These are phyloP conservation scores for Nannochloropsis oceanica DNA, from an alignment of 108 stramenopile genomes.

Conservation along the genomic window DNA sequence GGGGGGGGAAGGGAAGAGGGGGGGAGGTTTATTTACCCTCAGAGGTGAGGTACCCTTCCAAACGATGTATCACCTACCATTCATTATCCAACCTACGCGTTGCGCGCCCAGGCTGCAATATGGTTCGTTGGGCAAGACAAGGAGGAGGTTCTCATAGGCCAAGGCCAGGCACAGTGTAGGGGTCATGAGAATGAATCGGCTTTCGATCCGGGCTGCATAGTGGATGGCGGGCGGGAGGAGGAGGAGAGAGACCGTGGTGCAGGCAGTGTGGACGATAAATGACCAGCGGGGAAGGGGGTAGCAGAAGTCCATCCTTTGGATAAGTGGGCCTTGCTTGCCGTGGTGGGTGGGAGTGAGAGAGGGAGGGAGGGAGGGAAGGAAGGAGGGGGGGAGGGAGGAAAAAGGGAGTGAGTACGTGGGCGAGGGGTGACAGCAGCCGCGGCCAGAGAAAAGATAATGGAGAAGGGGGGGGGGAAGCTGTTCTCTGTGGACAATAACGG, in stretches of 20 bases:
- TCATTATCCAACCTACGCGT: background rate
- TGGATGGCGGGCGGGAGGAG: background rate
- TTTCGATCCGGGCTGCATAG: background rate
- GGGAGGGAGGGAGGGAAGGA: background rate
- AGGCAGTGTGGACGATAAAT: background rate
- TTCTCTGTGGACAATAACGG: too few species aligned
- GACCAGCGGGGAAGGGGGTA: background rate
- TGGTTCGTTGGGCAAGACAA: background rate
- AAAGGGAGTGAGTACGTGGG: background rate
- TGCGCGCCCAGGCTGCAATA: background rate
- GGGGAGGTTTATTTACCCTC: too few species aligned
- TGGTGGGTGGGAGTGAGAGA: too few species aligned
- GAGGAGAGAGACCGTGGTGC: background rate
- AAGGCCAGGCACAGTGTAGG: background rate
- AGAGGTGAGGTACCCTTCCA: background rate
- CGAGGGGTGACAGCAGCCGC: background rate
- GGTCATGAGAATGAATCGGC: background rate
- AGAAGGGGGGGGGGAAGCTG: too few species aligned
- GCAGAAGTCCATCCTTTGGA: background rate
- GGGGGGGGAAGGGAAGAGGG: too few species aligned
- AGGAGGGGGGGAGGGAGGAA: background rate
- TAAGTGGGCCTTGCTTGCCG: too few species aligned
- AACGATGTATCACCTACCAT: background rate
- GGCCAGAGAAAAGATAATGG: too few species aligned
- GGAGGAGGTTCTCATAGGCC: background rate